Evolutionary conservation across 371 early-diverging fungal species (phyloP), one percentile per base, ranked within the genome.

Genomic region (Saksenaea oblongispora): DNA sequence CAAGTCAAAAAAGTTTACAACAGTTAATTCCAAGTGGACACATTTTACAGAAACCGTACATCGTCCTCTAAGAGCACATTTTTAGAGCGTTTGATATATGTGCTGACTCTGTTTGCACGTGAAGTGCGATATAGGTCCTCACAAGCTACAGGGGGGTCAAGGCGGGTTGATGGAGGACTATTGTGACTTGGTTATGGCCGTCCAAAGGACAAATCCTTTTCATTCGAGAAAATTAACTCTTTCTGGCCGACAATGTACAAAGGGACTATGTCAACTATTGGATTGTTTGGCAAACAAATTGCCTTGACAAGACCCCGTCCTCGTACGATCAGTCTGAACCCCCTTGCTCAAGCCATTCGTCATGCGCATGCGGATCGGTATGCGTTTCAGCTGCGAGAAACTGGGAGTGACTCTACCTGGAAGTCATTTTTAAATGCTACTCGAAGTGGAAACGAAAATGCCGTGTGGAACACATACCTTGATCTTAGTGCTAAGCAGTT

Each of bases 391-490:
- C 5, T 47, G 22, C 17, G 22, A 22, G 51, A 47, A 47, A 7
- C 51, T 22, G 51, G 24, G 17, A 22, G 51, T 3, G 51, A 47
- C 22, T 18, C 51, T 5, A 47, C 51, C 34, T 42, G 56, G 34
- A 56, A 44, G 22, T 58, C 53, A 14, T 59, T 82, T 18, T 54
- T 79, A 7, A 37, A 67, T n/a, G 73, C 78, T 3, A 68, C 79
- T 13, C 72, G 70, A 27, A 62, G 59, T 24, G 37, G 63, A 5
- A 72, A 68, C 42, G 70, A 71, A 57, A 59, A 69, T 8, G 73
- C 76, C 22, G 73, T 74, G 14, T 82, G 80, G 80, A 74, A 72
- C 54, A 67, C 71, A 1, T 82, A 82, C 42, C 51, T 55, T 10
- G 65, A 71, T 3, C 34, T 82, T 0, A 54, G 64, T 11, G 39